These are phyloP conservation scores for Tranzscheliella williamsii DNA, from an alignment of 1,284 basidiomycete genomes.

Conservation along the genomic window DNA sequence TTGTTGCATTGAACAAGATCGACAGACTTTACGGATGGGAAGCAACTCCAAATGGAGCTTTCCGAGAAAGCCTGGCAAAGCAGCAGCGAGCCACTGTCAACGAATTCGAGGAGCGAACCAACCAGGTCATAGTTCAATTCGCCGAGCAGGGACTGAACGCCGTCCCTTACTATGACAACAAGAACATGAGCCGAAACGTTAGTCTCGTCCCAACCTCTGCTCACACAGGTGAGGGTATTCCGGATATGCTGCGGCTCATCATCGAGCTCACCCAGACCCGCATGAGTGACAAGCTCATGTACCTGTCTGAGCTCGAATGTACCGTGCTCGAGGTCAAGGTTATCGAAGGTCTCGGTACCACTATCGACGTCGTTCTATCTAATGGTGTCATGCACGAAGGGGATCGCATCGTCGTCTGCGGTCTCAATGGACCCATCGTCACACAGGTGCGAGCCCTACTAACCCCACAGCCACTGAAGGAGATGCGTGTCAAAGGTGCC, in stretches of 20 bases:
- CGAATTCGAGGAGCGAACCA: constrained; percentile 87
- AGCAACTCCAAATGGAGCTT: constrained; percentile 84
- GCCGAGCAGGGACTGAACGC: constrained; percentile 97
- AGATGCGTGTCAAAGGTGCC: constrained; percentile 93
- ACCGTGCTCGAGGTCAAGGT: constrained; percentile 99
- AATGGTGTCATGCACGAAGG: constrained; percentile 92
- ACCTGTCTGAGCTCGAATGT: constrained; percentile 94
- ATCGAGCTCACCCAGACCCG: constrained; percentile 96
- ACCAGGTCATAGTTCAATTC: constrained; percentile 86
- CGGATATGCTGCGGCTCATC: constrained; percentile 99
- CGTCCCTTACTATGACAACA: constrained; percentile 95
- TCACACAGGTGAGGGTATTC: constrained; percentile 95
- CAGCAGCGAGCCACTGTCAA: constrained; percentile 80
- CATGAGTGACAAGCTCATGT: constrained; percentile 98
- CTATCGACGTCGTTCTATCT: constrained; percentile 94
- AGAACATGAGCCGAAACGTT: constrained; percentile 89
- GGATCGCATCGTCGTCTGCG: constrained; percentile 94
- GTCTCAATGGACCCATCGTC: constrained; percentile 95
- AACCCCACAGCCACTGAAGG: constrained; percentile 94
- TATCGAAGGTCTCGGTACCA: constrained; percentile 95
- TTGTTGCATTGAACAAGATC: constrained; percentile 99
- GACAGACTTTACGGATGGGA: constrained; percentile 98
- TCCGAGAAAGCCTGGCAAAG: constrained; percentile 86
- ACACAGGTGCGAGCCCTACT: constrained; percentile 91
- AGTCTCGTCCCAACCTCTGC: constrained; percentile 97